Evolutionary conservation across 23 red algal genomes (phyloP), one percentile per base, ranked within the genome.

Genomic region (Gracilaria vermiculophylla): DNA sequence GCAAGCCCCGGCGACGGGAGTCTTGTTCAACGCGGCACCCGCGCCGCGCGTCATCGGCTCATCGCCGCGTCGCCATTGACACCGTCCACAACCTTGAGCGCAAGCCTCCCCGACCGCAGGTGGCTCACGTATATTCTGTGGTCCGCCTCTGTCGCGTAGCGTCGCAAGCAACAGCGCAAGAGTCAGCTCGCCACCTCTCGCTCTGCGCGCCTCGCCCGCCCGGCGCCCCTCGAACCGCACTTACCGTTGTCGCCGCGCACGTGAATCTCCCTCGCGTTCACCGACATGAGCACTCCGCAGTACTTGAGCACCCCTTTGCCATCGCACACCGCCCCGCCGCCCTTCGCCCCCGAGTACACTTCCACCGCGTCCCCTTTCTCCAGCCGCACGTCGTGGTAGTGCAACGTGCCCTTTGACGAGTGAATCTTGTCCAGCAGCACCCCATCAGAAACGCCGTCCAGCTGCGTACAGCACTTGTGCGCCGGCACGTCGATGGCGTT

Each of bases 291-390:
- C 56, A 78, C 57, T 20, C 90, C 90, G 2, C 41, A 20, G 47
- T 45, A 77, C 49, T 66, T 77, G 23, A 62, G 70, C 8, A 50
- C 43, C 13, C 52, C 31, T 31, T 56, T 60, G 4, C 34, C 21
- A 2, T 65, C 56, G 9, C 10, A 23, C 5, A 23, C 21, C 34
- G n/a, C 55, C 24, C 58, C 58, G 58, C 58, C 29, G 29, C 29
- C 14, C 58, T 64, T 64, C 29, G 5, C 28, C 58, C 3, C 12
- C 40, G 39, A 37, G n/a, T 81, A 80, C 8, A 85, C 35, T 29
- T 80, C 40, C 43, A 93, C 69, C 33, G 40, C 60, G 32, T 93
- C 90, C 35, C 90, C 90, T 69, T 93, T 84, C 48, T 84, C 90
- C 23, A 69, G 77, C n/a, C 52, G 33, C 39, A 75, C 41, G 71